These are phyloP conservation scores for Setaria italica DNA, from an alignment of 202 grass and related monocot species.

Conservation along the genomic window DNA sequence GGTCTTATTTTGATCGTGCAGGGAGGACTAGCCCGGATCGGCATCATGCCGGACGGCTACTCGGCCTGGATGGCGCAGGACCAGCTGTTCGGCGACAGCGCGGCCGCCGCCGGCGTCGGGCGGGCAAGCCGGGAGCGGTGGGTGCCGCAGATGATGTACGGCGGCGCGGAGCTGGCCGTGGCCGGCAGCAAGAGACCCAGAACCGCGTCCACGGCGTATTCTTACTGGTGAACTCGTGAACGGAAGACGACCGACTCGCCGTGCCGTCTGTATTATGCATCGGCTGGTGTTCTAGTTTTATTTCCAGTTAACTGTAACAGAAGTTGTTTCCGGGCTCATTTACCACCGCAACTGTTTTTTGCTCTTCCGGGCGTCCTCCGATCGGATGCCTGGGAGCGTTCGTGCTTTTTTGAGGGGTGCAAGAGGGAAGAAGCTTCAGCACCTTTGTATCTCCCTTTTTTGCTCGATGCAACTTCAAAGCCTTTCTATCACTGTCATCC, in stretches of 20 bases:
- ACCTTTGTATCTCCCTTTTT: slow-evolving; percentile 17
- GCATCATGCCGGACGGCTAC: slow-evolving; percentile 38
- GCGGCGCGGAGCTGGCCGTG: slow-evolving; percentile 3
- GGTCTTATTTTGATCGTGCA: slow-evolving; percentile 34
- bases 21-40: slow-evolving; percentile 39
- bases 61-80: slow-evolving; percentile 59
- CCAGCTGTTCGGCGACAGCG: slow-evolving; percentile 49
- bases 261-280: slow-evolving; percentile 4
- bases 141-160: slow-evolving; percentile 71
- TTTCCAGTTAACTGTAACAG: slow-evolving; percentile 1
- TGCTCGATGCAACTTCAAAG: slow-evolving; percentile 20
- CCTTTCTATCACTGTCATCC: neutral
- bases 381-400: slow-evolving; percentile 13
- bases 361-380: slow-evolving; percentile 3
- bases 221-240: slow-evolving; percentile 50
- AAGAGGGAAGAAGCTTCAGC: neutral
- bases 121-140: slow-evolving; percentile 41
- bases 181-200: slow-evolving; percentile 57
- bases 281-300: neutral
- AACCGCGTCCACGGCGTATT: slow-evolving; percentile 17
- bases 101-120: neutral
- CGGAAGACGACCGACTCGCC: neutral
- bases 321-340: slow-evolving; percentile 32
- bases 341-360: slow-evolving; percentile 30
- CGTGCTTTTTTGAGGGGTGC: slow-evolving; percentile 36